Evolutionary conservation across 768 basidiomycete species (phyloP), one percentile per base, ranked within the genome.

Genomic region (Albatrellus ellisii): DNA sequence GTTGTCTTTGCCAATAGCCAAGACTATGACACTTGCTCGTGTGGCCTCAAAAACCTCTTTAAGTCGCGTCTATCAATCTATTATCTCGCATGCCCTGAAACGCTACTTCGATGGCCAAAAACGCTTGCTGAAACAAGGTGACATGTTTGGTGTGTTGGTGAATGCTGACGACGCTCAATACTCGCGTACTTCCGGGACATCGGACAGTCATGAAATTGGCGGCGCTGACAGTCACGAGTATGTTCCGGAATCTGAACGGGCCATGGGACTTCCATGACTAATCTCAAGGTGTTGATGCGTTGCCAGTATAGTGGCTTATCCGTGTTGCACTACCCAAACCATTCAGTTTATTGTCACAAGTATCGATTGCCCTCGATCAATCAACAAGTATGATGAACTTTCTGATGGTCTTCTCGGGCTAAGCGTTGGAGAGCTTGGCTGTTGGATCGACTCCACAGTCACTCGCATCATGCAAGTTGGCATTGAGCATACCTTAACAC

Each of bases 391-490:
- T 32, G 55, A 42, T 45, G 33, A 34, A 25, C 54, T 47, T 26
- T 59, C 60, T 17, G 75, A 78, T 46, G 56, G 72, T 5, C 72
- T 75, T 49, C 63, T 70, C 18, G 73, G 75, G 12, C 69, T 69
- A 2, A 67, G 69, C 0, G 57, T 69, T 15, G 85, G 83, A 4
- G 76, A 86, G 51, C 56, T 91, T 14, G 94, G 94, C 0, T 92
- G 83, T 53, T 85, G 84, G 72, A 68, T 95, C 15, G 87, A 97
- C 52, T 61, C 77, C 1, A 56, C 66, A 1, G 55, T 69, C 6
- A 94, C 94, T 15, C 75, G 77, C 41, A 73, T 97, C 53, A 59
- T 84, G 6, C 86, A 92, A 57, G 69, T 76, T 0, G 91, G 94
- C 0, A 53, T 86, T 6, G 87, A 89, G 51, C 73, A 82, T 47